phyloP scores from a whole-genome alignment of 352 stramenopile genomes.

The Globisporangium emineosum region DNA sequence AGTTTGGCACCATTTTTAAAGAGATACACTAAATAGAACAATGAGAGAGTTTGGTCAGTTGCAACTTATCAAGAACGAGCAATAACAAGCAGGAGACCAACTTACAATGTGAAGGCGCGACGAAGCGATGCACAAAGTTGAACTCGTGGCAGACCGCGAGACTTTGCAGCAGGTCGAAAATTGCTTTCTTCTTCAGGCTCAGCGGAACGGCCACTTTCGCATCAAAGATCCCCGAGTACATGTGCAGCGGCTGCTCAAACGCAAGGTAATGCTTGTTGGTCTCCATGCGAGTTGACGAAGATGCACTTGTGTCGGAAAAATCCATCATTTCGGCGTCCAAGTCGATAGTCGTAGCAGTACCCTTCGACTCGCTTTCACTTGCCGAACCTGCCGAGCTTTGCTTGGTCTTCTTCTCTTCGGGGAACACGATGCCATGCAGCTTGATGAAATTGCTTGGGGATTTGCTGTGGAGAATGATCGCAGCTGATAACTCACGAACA shows the following conservation, averaged over 20 bases:
- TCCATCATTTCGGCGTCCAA: constrained; percentile 32
- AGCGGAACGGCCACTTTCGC: constrained; percentile 42
- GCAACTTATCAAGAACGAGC: background rate
- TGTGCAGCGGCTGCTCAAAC: constrained; percentile 77
- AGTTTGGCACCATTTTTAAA: constrained; percentile 66
- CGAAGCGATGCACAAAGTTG: constrained; percentile 73
- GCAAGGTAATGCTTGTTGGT: constrained; percentile 64
- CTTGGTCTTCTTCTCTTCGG: constrained; percentile 34
- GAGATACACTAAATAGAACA: constrained; percentile 48
- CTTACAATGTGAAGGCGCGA: constrained; percentile 58
- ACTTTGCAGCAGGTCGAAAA: constrained; percentile 69
- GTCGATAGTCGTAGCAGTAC: background rate
- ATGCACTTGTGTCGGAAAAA: constrained; percentile 14
- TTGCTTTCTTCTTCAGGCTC: constrained; percentile 53
- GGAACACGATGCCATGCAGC: constrained; percentile 70
- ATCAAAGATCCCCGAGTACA: constrained; percentile 74
- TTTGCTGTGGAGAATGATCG: constrained; percentile 39
- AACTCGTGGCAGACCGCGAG: constrained; percentile 64
- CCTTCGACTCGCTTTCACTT: constrained; percentile 1
- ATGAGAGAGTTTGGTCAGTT: background rate
- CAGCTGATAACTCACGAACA: constrained; percentile 50
- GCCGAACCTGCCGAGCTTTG: constrained; percentile 11
- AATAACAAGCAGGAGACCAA: background rate
- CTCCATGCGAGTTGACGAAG: constrained; percentile 25
- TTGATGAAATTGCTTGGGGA: constrained; percentile 54